Conservation (phyloP, 2,329 filamentous ascomycete genomes). For the Beauveria sp. region DNA sequence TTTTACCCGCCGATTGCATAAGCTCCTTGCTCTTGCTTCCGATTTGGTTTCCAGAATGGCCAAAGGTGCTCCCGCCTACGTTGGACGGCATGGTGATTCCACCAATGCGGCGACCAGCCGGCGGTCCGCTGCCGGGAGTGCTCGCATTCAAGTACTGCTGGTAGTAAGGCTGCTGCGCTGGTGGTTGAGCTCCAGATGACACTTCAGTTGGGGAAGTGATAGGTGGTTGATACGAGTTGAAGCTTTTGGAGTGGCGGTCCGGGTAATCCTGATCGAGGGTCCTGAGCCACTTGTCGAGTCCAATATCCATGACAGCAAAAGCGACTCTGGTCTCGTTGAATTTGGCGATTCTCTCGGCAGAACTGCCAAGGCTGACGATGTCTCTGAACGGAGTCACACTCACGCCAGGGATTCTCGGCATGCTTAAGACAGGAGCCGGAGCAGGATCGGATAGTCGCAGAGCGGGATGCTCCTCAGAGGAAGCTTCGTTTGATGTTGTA, state of each 20-base stretch:
- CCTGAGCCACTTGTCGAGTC: constrained; percentile 54
- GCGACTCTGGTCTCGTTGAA: constrained; percentile 66
- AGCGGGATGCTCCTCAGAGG: constrained; percentile 32
- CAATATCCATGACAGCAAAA: constrained; percentile 66
- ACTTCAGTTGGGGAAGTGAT: constrained; percentile 12
- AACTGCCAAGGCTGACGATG: constrained; percentile 61
- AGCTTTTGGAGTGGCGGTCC: constrained; percentile 30
- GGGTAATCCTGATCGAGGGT: constrained; percentile 37
- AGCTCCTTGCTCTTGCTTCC: constrained; percentile 84
- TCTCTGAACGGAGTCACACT: constrained; percentile 52
- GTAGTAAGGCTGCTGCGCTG: constrained; percentile 42
- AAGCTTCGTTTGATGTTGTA: constrained; percentile 25
- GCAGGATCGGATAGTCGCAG: constrained; percentile 16
- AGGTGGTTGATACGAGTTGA: constrained; percentile 7
- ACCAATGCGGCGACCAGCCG: constrained; percentile 28
- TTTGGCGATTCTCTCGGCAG: constrained; percentile 61
- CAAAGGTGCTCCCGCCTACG: constrained; percentile 38
- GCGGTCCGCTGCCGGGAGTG: constrained; percentile 24
- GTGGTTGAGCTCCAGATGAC: constrained; percentile 18
- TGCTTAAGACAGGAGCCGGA: constrained; percentile 10
- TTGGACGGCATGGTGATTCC: constrained; percentile 30
- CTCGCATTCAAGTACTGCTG: constrained; percentile 50
- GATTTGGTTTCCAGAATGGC: constrained; percentile 54
- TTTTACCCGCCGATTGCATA: constrained; percentile 77
- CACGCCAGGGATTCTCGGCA: not conserved